These are phyloP conservation scores for Amyloporia xantha DNA, from an alignment of 768 basidiomycete genomes.

Conservation along the genomic window DNA sequence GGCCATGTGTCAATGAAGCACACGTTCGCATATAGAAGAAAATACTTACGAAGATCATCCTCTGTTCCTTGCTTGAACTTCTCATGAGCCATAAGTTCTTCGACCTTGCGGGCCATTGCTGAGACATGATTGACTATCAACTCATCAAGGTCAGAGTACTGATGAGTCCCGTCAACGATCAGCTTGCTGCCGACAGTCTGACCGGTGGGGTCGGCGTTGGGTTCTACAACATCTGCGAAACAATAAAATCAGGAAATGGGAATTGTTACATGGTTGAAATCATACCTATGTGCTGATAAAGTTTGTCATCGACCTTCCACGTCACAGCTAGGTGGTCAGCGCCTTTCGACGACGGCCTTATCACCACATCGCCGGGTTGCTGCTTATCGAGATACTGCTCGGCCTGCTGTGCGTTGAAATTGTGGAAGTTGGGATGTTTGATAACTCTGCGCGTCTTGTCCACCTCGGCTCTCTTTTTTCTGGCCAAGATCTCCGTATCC, in stretches of 20 bases:
- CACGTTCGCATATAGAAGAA: not conserved
- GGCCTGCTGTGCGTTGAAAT: conserved; percentile 85
- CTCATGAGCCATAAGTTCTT: conserved; percentile 92
- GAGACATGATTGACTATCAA: conserved; percentile 95
- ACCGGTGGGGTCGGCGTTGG: conserved; percentile 67
- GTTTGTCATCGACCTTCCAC: conserved; percentile 95
- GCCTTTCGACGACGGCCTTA: conserved; percentile 94
- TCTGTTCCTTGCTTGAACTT: conserved; percentile 88
- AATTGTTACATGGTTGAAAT: no score
- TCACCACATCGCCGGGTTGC: conserved; percentile 93
- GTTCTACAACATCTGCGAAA: conserved; percentile 70
- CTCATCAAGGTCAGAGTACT: conserved; percentile 92
- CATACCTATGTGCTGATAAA: conserved; percentile 95
- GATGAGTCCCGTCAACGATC: conserved; percentile 69
- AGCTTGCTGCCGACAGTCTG: conserved; percentile 59
- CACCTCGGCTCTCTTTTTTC: conserved; percentile 82
- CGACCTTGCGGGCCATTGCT: conserved; percentile 87
- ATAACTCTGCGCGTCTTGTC: conserved; percentile 79
- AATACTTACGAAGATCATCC: conserved; percentile 81
- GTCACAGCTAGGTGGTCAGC: conserved; percentile 91
- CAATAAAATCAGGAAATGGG: not conserved
- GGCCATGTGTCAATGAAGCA: not conserved
- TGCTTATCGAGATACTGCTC: conserved; percentile 85
- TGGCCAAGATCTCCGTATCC: conserved; percentile 64
- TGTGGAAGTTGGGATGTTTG: conserved; percentile 98